Base-by-base conservation (phyloP, 805 yeast species). In the Wickerhamiella galacta region DNA sequence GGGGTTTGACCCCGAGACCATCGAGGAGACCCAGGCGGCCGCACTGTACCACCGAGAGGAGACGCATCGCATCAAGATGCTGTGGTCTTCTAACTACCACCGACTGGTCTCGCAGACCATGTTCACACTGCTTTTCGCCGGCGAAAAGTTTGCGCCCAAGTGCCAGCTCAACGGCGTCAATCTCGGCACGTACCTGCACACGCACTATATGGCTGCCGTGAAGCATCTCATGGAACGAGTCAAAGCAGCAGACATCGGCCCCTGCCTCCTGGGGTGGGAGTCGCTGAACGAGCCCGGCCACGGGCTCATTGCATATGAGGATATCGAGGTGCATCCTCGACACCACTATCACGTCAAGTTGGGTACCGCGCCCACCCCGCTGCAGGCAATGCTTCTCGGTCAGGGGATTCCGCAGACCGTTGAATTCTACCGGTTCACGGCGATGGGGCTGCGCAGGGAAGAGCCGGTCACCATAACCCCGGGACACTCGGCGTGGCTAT, bases 101-200 rank as follows among this genome's bases (percentile, higher is more conserved):
- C 61, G 87, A 21, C 58, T 82, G 31, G 93, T 79, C 1, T 61
- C 77, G 23, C 68, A 71, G 40, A 72, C 79, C n/a, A 79, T 83
- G 93, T 83, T 82, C 52, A 78, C 93, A 0, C 50, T 80, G 45
- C 83, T 83, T 46, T 85, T 80, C 55, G 73, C 76, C 2, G 95
- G 95, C 2, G 64, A 64, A 33, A 53, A 58, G 16, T 79, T 69
- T 54, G 78, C 85, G 18, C 94, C 95, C 1, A 66, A 75, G 36
- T 71, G 81, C 36, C 53, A 60, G 3, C 63, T 87, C 17, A 68
- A 85, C 48, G 85, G 74, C 12, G 58, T 60, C 15, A 79, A 80
- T 46, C 76, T 85, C 39, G 93, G 83, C 53, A 75, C 72, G 31
- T 83, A 64, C 47, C 56, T 83, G 30, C 92, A 80, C 47, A 46